Percentiles rank a stretch among this genome's conserved stretches.
Evolutionary conservation across 441 rosid genomes (phyloP).

Genomic region (Lepidium campestre): DNA sequence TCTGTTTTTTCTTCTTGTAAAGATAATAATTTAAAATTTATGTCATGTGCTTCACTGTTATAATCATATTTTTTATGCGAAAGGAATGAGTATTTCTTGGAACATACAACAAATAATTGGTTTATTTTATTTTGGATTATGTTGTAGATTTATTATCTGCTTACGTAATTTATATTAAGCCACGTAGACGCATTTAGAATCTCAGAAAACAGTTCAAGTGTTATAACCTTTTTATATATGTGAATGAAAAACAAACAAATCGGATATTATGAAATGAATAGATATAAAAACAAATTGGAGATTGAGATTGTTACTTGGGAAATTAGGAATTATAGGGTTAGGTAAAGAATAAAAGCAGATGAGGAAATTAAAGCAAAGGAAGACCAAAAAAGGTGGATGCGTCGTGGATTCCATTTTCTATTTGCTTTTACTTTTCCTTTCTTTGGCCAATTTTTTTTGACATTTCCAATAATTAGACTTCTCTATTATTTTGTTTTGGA

Average conservation of each 20-base stretch:
- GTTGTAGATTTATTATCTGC: neutral
- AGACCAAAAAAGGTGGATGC: neutral
- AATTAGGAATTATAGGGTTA: neutral
- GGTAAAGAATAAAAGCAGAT: neutral
- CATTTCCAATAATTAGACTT: neutral
- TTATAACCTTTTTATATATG: too few relatives aligned
- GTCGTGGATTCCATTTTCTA: constrained; percentile 22
- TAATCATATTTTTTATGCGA: neutral
- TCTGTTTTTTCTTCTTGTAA: neutral
- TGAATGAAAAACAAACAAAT: too few relatives aligned
- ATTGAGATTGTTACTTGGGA: neutral
- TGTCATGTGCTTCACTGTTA: neutral
- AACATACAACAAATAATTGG: neutral
- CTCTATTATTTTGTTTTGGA: neutral
- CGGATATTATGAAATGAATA: too few relatives aligned
- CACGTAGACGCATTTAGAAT: constrained; percentile 19
- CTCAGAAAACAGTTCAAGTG: constrained; percentile 16
- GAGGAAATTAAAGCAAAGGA: neutral
- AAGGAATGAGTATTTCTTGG: neutral
- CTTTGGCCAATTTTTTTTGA: constrained; percentile 13
- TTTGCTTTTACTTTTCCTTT: neutral
- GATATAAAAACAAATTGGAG: neutral
- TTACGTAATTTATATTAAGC: constrained; percentile 17
- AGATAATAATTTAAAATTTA: neutral
- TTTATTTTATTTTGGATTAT: neutral